These are phyloP conservation scores for Bipolaris zeicola DNA, from an alignment of 2,329 filamentous ascomycete species.

Conservation along the genomic window DNA sequence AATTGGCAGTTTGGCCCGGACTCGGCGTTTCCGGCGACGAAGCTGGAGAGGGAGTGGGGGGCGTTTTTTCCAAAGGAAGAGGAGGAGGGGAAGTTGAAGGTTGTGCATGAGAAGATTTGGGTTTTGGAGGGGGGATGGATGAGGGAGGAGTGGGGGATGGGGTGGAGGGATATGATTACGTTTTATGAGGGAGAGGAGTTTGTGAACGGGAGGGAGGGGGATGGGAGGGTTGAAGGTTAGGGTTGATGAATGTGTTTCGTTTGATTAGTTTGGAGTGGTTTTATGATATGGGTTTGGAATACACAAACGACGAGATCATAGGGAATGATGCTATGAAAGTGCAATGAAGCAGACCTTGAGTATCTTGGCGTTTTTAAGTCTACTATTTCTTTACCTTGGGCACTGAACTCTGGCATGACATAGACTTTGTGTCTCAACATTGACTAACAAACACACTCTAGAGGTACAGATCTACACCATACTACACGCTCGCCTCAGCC, in stretches of 20 bases:
- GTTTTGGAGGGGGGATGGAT: conserved; percentile 23
- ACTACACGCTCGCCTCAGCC: conserved; percentile 51
- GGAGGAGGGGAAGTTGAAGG: conserved; percentile 34
- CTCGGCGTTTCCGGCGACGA: conserved; percentile 35
- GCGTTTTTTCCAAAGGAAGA: conserved; percentile 32
- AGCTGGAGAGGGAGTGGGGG: conserved; percentile 36
- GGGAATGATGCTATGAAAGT: no score
- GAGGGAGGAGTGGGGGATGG: conserved; percentile 32
- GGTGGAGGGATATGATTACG: conserved; percentile 33
- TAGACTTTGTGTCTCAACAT: neutral
- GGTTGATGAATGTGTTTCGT: neutral
- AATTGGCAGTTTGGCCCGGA: conserved; percentile 41
- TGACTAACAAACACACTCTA: neutral
- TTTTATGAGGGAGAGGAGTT: conserved; percentile 36
- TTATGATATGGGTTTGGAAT: no score
- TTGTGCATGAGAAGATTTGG: conserved; percentile 48
- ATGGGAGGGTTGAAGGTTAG: conserved; percentile 7
- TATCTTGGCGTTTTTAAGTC: no score
- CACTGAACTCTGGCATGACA: neutral
- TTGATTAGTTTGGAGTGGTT: neutral
- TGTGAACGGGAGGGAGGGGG: conserved; percentile 14
- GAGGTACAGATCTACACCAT: neutral
- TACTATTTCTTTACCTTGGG: neutral
- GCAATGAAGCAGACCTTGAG: no score
- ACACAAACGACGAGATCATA: no score